A percentile compares a stretch with the other conserved stretches of the same genome.
phyloP scores from a whole-genome alignment of 805 yeast species.

The Candida tibetensis region DNA sequence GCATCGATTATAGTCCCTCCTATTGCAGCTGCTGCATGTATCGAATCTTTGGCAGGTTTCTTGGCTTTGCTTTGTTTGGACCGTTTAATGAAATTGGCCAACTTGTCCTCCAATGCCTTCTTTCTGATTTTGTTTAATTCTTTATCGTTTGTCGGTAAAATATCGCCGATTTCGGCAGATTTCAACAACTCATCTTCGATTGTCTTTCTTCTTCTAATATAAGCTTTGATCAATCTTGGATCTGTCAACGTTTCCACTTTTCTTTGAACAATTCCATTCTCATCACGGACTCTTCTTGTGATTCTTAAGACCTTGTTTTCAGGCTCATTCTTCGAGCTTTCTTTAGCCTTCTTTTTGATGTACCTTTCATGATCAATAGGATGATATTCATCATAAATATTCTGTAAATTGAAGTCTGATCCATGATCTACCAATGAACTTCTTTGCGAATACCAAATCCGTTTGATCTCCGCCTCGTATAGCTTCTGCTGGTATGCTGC shows the following conservation, averaged over 20 bases:
- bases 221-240: slow-evolving; percentile 83
- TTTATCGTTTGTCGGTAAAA: slow-evolving; percentile 75
- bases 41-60: slow-evolving; percentile 30
- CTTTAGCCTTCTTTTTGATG: slow-evolving; percentile 32
- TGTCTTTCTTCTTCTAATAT: slow-evolving; percentile 66
- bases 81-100: slow-evolving; percentile 78
- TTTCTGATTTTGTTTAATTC: slow-evolving; percentile 77
- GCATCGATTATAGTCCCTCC: slow-evolving; percentile 44
- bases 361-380: slow-evolving; percentile 33
- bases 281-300: slow-evolving; percentile 76
- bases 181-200: slow-evolving; percentile 52
- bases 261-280: slow-evolving; percentile 82
- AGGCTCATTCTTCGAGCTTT: slow-evolving; percentile 30
- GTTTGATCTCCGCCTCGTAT: slow-evolving; percentile 83
- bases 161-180: slow-evolving; percentile 68
- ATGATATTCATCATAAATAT: slow-evolving; percentile 36
- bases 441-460: slow-evolving; percentile 88
- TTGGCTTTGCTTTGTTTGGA: slow-evolving; percentile 34
- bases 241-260: slow-evolving; percentile 75
- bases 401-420: slow-evolving; percentile 35
- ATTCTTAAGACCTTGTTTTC: slow-evolving; percentile 41
- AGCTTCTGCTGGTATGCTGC: slow-evolving; percentile 73
- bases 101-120: slow-evolving; percentile 74
- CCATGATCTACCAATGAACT: slow-evolving; percentile 46
- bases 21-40: slow-evolving; percentile 41